Percentiles rank a stretch among this genome's conserved stretches.
These are phyloP conservation scores for Kentomonas sorsogonicus DNA, from an alignment of 208 protist genomes.

Conservation along the genomic window DNA sequence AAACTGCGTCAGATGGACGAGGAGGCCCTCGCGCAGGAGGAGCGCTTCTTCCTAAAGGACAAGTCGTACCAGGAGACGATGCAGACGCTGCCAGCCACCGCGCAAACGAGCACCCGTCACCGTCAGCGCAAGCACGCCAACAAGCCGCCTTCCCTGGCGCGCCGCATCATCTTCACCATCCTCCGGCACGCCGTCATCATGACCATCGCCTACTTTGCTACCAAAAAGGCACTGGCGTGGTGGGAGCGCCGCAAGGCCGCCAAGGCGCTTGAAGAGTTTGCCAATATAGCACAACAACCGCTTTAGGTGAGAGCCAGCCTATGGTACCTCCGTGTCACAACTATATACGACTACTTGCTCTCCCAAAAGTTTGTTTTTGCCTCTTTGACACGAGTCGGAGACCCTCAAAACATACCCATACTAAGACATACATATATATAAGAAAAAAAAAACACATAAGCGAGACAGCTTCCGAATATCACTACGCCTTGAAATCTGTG, in stretches of 20 bases:
- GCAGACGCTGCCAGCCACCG: slow-evolving; percentile 21
- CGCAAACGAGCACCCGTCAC: slow-evolving; percentile 1
- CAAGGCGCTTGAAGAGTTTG: slow-evolving; percentile 11
- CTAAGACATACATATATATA: too few species aligned
- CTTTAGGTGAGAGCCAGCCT: too few species aligned
- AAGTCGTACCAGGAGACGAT: slow-evolving; percentile 33
- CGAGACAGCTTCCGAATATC: too few species aligned
- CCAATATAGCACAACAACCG: too few species aligned
- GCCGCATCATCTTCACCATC: slow-evolving; percentile 24
- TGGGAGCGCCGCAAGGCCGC: slow-evolving; percentile 10
- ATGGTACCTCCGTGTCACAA: too few species aligned
- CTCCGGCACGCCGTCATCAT: slow-evolving; percentile 34
- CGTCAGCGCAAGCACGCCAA: slow-evolving; percentile 22
- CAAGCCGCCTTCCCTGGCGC: slow-evolving; percentile 23
- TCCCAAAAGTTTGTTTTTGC: too few species aligned
- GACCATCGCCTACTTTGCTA: slow-evolving; percentile 28
- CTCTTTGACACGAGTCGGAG: too few species aligned
- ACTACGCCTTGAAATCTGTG: too few species aligned
- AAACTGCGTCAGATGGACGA: slow-evolving; percentile 39
- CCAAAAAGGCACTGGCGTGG: slow-evolving; percentile 23
- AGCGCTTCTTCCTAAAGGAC: slow-evolving; percentile 29
- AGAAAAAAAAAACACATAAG: too few species aligned
- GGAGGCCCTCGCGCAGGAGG: slow-evolving; percentile 43
- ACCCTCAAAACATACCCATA: too few species aligned
- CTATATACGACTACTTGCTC: too few species aligned